Conservation (phyloP, 2,329 filamentous ascomycete genomes). For the Ophiocordyceps camponoti-rufipedis region DNA sequence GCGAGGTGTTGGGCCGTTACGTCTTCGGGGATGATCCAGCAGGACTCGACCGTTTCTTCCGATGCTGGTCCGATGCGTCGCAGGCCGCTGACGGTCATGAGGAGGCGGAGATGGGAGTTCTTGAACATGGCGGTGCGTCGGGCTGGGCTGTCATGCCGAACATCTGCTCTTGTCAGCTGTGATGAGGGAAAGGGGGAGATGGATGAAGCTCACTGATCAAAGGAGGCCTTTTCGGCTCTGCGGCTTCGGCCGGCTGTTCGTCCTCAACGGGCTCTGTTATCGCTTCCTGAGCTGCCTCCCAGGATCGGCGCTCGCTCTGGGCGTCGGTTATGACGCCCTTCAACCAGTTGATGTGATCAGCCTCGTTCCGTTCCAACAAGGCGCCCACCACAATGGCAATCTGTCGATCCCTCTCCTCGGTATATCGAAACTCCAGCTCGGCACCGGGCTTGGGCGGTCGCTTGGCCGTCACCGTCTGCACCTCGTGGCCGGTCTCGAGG, state of each 20-base stretch:
- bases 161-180: slow-evolving; percentile 22
- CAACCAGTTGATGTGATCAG: slow-evolving; percentile 64
- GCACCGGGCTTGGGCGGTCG: slow-evolving; percentile 51
- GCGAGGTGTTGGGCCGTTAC: slow-evolving; percentile 47
- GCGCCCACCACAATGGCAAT: slow-evolving; percentile 65
- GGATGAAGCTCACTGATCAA: slow-evolving; percentile 12
- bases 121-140: slow-evolving; percentile 66
- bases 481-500: slow-evolving; percentile 79
- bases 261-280: slow-evolving; percentile 22
- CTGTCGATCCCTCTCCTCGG: slow-evolving; percentile 49
- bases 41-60: slow-evolving; percentile 57
- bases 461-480: slow-evolving; percentile 49
- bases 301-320: slow-evolving; percentile 54
- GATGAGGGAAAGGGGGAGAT: neutral
- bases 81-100: slow-evolving; percentile 62
- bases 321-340: slow-evolving; percentile 52
- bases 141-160: slow-evolving; percentile 46
- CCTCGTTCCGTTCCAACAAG: slow-evolving; percentile 62
- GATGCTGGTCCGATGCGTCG: slow-evolving; percentile 32
- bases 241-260: slow-evolving; percentile 9
- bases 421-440: slow-evolving; percentile 66
- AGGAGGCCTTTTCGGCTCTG: slow-evolving; percentile 12
- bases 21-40: slow-evolving; percentile 58
- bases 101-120: slow-evolving; percentile 69
- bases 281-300: slow-evolving; percentile 54